A percentile compares a stretch with the other conserved stretches of the same genome.
Evolutionary conservation across 495 filamentous ascomycete genomes (phyloP).

Genomic region (Xylaria bambusicola): DNA sequence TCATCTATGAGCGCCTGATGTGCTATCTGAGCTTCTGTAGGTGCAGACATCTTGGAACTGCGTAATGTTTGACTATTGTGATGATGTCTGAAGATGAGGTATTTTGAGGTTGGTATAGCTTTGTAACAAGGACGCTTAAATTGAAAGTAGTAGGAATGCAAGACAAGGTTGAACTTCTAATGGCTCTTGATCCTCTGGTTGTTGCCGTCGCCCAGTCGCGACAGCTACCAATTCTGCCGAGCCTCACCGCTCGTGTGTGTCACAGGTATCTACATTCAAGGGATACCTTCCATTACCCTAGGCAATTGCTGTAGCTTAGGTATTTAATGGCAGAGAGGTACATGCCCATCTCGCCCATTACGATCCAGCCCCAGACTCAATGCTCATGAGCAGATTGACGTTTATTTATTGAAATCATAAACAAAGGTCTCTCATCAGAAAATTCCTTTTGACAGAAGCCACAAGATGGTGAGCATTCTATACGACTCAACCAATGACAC

Average conservation of each 20-base stretch:
- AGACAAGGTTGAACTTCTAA: not conserved
- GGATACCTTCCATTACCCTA: too few species aligned
- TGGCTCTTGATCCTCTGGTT: not conserved
- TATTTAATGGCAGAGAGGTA: too few species aligned
- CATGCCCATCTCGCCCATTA: too few species aligned
- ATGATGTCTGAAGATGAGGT: slow-evolving; percentile 8
- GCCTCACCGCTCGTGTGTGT: slow-evolving; percentile 2
- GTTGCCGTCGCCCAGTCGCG: too few species aligned
- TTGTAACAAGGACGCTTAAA: not conserved
- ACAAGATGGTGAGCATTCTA: slow-evolving; percentile 12
- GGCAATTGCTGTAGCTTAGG: too few species aligned
- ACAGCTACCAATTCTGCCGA: slow-evolving; percentile 4
- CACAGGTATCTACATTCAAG: too few species aligned
- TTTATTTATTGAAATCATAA: too few species aligned
- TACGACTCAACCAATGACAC: too few species aligned
- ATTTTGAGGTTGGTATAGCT: not conserved
- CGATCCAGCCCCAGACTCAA: too few species aligned
- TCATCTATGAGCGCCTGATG: slow-evolving; percentile 70
- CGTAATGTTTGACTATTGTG: slow-evolving; percentile 3
- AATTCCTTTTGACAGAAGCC: too few species aligned
- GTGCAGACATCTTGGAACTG: slow-evolving; percentile 27
- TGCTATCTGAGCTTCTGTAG: slow-evolving; percentile 45
- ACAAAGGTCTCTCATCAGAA: too few species aligned
- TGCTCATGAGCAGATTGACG: too few species aligned
- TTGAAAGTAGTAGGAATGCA: not conserved